Evolutionary conservation across 805 yeast species (phyloP), one percentile per base, ranked within the genome.

Genomic region (Saturnispora saitoi): DNA sequence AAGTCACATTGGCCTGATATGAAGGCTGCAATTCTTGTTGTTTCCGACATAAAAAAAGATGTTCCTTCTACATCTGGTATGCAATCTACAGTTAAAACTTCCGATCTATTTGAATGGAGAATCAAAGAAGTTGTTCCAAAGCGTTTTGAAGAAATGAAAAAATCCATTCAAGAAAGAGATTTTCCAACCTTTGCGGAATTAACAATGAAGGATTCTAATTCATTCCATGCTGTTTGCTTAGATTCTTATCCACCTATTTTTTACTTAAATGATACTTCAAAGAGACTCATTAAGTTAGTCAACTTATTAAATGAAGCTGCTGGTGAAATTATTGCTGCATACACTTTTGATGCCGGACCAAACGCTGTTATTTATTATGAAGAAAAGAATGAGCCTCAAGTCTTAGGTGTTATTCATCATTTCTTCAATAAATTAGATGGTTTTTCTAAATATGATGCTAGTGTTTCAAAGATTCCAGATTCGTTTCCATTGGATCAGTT

Each of bases 261-360:
- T 66, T 90, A 90, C 67, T 70, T 90, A 69, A 91, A 86, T 63
- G 98, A 91, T 64, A 86, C 93, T 7, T 89, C 96, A 5, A 84
- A 85, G 58, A 81, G 80, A 47, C 78, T 88, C 59, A 83, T 90
- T 54, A 85, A 83, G 57, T 71, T 86, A 45, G 76, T 89, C 43
- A 95, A 93, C 66, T 70, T 73, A 48, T 78, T 93, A 63, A 93
- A 93, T 62, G 81, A 75, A 54, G 56, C 64, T 4, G 81, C 77
- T 32, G 86, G 85, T 46, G 72, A 76, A 59, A 75, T 76, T 11
- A 75, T 91, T 48, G 99, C 96, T 11, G 98, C 98, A 34, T 93
- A 93, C 68, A 93, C 99, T 1, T 93, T 85, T 62, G 99, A 93
- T 67, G 99, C 99, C 30, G 99, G 99, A 63, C 99, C 99, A 67